Base-by-base conservation (phyloP, 2,329 filamentous ascomycete species). In the Blumeria graminis region DNA sequence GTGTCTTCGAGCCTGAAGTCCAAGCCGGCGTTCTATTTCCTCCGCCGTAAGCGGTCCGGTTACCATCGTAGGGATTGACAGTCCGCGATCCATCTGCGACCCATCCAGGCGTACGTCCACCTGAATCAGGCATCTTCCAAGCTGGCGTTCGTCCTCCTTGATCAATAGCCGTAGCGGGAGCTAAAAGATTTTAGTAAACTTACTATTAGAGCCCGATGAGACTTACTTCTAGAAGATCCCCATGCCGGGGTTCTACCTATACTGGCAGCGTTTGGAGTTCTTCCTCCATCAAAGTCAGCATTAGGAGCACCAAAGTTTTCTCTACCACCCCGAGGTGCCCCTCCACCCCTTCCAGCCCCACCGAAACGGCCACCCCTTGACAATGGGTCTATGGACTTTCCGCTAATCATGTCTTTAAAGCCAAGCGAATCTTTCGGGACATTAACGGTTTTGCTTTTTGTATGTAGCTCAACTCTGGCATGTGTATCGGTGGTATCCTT, bases 391-490 rank as follows among this genome's bases (percentile, higher is more conserved):
- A 94, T 83, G n/a, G 76, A 77, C 57, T 81, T 78, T 50, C 88
- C 89, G 3, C 84, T 90, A 56, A 83, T 70, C 60, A 78, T 85
- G 72, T 98, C 90, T 68, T 90, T 89, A 70, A 93, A 84, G 28
- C 78, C 78, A n/a, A 98, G 71, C 57, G 83, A 78, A 10, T 84
- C 81, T 66, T 93, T 93, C 18, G 81, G 77, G 38, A 96, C 79
- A 7, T 83, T 88, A 59, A 96, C 80, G 14, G 86, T 84, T 73
- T 95, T 96, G 70, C 82, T 86, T 72, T 94, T 94, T 6, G 89
- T 89, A 67, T 96, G 90, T 41, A 98, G 72, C 70, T 98, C 92
- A 45, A 98, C 84, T 60, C 89, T 84, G 34, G 87, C 90, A 64
- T 84, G 80, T 3, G 78, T 78, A 63, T 93, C 89, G 6, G 86